Evolutionary conservation across 2,329 filamentous ascomycete genomes (phyloP).

Genomic region (Alternaria conjuncta): DNA sequence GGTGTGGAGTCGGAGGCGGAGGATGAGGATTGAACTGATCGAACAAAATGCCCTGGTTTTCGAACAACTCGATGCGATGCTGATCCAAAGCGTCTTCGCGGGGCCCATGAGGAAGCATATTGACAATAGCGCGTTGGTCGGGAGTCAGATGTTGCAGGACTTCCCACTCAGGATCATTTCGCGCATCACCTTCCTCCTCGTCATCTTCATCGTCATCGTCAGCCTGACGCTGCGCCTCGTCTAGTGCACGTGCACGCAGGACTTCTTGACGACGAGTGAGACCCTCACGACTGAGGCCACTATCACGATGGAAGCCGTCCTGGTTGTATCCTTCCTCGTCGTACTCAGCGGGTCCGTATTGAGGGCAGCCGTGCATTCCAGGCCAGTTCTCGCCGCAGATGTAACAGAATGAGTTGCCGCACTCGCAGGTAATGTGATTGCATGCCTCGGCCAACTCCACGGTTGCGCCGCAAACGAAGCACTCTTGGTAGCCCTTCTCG

Average conservation of each 20-base stretch:
- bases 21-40: background rate
- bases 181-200: slow-evolving; percentile 8
- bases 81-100: slow-evolving; percentile 23
- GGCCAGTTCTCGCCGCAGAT: slow-evolving; percentile 40
- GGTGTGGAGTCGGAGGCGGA: background rate
- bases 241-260: slow-evolving; percentile 3
- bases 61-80: slow-evolving; percentile 26
- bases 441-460: slow-evolving; percentile 43
- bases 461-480: slow-evolving; percentile 29
- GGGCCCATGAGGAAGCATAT: slow-evolving; percentile 9
- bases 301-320: slow-evolving; percentile 37
- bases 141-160: slow-evolving; percentile 23
- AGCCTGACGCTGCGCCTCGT: slow-evolving; percentile 14
- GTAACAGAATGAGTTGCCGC: slow-evolving; percentile 43
- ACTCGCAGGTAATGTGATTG: slow-evolving; percentile 44
- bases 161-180: slow-evolving; percentile 13
- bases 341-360: slow-evolving; percentile 38
- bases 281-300: slow-evolving; percentile 33
- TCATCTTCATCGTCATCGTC: background rate
- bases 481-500: slow-evolving; percentile 39
- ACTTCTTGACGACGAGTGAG: slow-evolving; percentile 24
- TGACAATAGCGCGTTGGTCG: slow-evolving; percentile 14
- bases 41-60: slow-evolving; percentile 20
- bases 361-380: slow-evolving; percentile 38
- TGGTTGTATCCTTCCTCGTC: slow-evolving; percentile 43